Percentiles rank a stretch among this genome's conserved stretches.
Conservation (phyloP, 768 basidiomycete genomes). For the Collybia mongolica region DNA sequence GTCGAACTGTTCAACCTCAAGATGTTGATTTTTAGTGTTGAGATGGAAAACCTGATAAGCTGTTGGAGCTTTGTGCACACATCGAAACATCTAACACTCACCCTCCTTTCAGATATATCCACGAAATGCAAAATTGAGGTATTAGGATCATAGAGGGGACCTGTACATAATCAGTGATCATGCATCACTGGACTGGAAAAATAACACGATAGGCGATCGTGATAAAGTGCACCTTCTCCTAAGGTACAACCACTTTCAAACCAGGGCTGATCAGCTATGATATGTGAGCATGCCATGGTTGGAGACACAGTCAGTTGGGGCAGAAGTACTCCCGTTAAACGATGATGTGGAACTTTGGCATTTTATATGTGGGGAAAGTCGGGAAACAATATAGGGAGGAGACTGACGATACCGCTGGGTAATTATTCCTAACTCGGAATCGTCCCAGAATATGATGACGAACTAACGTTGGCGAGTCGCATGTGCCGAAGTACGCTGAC, state of each 20-base stretch:
- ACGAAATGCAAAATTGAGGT: conserved; percentile 64
- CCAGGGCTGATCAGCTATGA: conserved; percentile 45
- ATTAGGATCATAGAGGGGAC: conserved; percentile 58
- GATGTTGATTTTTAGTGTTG: conserved; percentile 35
- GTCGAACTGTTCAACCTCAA: conserved; percentile 47
- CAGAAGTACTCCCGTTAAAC: conserved; percentile 1
- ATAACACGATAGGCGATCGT: conserved; percentile 13
- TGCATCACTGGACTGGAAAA: neutral
- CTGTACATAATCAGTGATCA: conserved; percentile 29
- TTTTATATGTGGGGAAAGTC: conserved; percentile 22
- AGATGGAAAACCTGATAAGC: conserved; percentile 50
- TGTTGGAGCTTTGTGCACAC: neutral
- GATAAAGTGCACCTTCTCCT: conserved; percentile 52
- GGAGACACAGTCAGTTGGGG: conserved; percentile 1
- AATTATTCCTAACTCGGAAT: conserved; percentile 26
- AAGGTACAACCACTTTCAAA: conserved; percentile 53
- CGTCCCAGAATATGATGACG: conserved; percentile 7
- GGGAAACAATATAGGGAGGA: conserved; percentile 13
- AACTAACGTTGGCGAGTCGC: conserved; percentile 4
- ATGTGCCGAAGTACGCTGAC: conserved; percentile 2
- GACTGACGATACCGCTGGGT: conserved; percentile 17
- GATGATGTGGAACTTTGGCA: neutral
- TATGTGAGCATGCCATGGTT: conserved; percentile 22
- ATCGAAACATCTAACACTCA: conserved; percentile 15
- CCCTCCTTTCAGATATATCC: conserved; percentile 59